Evolutionary conservation across 2,329 filamentous ascomycete genomes (phyloP).

Genomic region (Ophiognomonia clavigignenti-juglandacearum): DNA sequence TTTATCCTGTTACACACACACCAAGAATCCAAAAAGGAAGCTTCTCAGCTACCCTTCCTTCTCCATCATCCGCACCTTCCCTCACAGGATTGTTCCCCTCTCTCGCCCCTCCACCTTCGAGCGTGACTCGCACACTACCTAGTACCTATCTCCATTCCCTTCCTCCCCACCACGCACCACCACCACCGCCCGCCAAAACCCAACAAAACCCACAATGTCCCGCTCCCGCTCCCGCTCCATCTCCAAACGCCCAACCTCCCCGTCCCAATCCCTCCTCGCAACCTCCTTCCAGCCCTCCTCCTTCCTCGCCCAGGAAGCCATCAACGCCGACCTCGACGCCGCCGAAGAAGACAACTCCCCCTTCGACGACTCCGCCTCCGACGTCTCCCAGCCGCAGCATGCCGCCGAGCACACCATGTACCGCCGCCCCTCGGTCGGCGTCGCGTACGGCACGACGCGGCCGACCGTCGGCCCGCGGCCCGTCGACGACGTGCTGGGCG

Average conservation of each 20-base stretch:
- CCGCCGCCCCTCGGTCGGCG: slow-evolving; percentile 70
- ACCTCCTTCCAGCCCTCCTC: slow-evolving; percentile 55
- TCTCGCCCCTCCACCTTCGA: too few species aligned
- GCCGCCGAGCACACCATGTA: slow-evolving; percentile 60
- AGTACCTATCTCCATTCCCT: too few species aligned
- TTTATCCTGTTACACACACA: not conserved
- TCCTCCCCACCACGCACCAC: not conserved
- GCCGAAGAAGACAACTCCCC: slow-evolving; percentile 21
- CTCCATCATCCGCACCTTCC: not conserved
- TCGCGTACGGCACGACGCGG: slow-evolving; percentile 67
- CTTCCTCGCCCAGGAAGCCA: slow-evolving; percentile 60
- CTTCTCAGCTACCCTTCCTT: not conserved
- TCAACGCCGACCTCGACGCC: slow-evolving; percentile 61
- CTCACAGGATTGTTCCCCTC: too few species aligned
- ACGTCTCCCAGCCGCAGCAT: slow-evolving; percentile 28
- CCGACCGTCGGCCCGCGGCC: slow-evolving; percentile 61
- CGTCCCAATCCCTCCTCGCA: slow-evolving; percentile 25
- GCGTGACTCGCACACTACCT: too few species aligned
- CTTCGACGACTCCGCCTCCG: slow-evolving; percentile 25
- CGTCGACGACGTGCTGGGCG: slow-evolving; percentile 38
- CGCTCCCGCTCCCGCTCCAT: not conserved
- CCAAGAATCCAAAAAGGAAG: not conserved
- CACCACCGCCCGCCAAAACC: not conserved
- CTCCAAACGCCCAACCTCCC: not conserved
- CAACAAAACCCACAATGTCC: too few species aligned